These are phyloP conservation scores for Botrytis aclada DNA, from an alignment of 2,329 filamentous ascomycete species.

Conservation along the genomic window DNA sequence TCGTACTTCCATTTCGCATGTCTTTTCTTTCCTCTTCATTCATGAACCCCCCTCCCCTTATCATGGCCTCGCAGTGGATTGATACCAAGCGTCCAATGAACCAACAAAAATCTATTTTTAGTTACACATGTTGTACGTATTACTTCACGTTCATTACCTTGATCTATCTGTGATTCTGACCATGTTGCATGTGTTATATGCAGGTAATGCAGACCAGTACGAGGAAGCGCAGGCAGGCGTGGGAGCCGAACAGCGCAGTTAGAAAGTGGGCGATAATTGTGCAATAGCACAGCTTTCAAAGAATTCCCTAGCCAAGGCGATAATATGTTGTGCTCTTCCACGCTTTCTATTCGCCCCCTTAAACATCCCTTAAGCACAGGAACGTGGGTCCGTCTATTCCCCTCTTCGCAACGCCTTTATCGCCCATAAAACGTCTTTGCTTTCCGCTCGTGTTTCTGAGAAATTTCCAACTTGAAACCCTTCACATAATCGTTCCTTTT, in stretches of 20 bases:
- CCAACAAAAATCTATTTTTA: background rate
- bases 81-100: background rate
- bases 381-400: background rate
- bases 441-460: background rate
- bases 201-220: background rate
- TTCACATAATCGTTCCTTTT: slow-evolving; percentile 14
- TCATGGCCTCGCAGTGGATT: background rate
- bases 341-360: background rate
- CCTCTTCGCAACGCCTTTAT: background rate
- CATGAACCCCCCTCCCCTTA: background rate
- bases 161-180: slow-evolving; percentile 2
- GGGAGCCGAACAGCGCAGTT: background rate
- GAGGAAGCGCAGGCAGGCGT: background rate
- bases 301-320: background rate
- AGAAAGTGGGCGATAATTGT: slow-evolving; percentile 10
- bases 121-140: background rate
- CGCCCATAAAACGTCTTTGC: background rate
- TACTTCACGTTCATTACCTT: background rate
- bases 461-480: background rate
- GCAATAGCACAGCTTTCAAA: background rate
- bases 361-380: background rate
- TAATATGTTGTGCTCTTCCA: slow-evolving; percentile 5
- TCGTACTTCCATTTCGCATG: background rate
- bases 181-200: slow-evolving; percentile 2
- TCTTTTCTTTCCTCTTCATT: background rate